Conservation (phyloP, 169 alveolate genomes). For the Cryptosporidium muris region DNA sequence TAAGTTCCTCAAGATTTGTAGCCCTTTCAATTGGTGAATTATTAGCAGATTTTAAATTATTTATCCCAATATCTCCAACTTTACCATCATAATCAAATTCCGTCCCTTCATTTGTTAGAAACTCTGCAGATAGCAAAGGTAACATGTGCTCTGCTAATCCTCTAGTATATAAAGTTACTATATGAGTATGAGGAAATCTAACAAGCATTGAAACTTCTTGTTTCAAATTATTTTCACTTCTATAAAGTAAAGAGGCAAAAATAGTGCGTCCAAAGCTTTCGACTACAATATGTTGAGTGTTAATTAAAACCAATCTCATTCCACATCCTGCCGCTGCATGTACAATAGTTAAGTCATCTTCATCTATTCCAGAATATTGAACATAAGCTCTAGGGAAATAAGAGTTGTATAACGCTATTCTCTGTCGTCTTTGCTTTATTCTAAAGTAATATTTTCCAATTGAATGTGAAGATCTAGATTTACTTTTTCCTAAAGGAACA, state of each 20-base stretch:
- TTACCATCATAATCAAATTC: neutral
- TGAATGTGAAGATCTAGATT: too few relatives aligned
- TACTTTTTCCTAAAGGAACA: too few relatives aligned
- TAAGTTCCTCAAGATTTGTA: constrained; percentile 14
- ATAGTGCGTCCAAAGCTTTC: constrained; percentile 61
- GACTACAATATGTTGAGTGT: constrained; percentile 52
- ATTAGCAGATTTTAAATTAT: too few relatives aligned
- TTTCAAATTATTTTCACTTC: constrained; percentile 29
- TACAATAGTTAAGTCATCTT: constrained; percentile 51
- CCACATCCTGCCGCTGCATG: constrained; percentile 68
- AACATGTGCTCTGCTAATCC: constrained; percentile 51
- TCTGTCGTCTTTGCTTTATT: constrained; percentile 7
- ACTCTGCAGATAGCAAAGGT: constrained; percentile 15
- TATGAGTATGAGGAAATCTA: constrained; percentile 17
- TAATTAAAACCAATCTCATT: constrained; percentile 53
- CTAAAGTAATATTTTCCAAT: constrained; percentile 4
- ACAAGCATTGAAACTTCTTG: constrained; percentile 55
- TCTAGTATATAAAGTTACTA: constrained; percentile 29
- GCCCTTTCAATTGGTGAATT: neutral
- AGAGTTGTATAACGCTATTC: constrained; percentile 7
- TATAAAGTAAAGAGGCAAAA: constrained; percentile 54
- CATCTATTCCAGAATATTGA: constrained; percentile 61
- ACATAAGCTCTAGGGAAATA: constrained; percentile 49
- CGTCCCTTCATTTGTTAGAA: neutral
- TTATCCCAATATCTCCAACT: neutral